Conservation (phyloP, 768 basidiomycete species). For the Lactarius trivialis region DNA sequence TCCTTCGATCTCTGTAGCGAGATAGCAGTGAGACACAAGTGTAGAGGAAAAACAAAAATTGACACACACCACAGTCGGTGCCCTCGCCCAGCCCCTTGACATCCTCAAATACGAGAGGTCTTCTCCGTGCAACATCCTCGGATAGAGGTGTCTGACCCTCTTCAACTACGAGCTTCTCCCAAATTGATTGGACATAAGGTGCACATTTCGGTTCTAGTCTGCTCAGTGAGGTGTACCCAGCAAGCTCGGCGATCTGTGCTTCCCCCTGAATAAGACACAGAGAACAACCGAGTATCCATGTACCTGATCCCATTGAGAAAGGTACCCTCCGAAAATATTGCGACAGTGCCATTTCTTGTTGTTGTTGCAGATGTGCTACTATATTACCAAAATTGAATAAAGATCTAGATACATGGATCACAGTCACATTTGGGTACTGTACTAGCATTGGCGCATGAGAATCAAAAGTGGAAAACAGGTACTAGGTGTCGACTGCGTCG, state of each 20-base stretch:
- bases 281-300: background rate
- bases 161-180: slow-evolving; percentile 46
- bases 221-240: slow-evolving; percentile 63
- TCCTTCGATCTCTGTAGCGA: background rate
- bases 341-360: slow-evolving; percentile 53
- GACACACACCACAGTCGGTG: slow-evolving; percentile 58
- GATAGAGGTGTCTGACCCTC: slow-evolving; percentile 48
- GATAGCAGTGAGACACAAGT: background rate
- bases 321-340: slow-evolving; percentile 83
- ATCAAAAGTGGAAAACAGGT: too few species aligned
- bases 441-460: too few species aligned
- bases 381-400: too few species aligned
- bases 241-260: slow-evolving; percentile 65
- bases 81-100: slow-evolving; percentile 71
- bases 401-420: too few species aligned
- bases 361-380: background rate
- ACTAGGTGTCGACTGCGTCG: too few species aligned
- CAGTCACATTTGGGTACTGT: too few species aligned
- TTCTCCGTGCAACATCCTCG: slow-evolving; percentile 47
- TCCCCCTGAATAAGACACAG: slow-evolving; percentile 6
- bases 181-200: slow-evolving; percentile 58
- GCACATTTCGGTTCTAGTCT: slow-evolving; percentile 63
- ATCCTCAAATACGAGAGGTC: slow-evolving; percentile 49
- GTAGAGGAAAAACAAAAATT: background rate
- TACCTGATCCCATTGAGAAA: slow-evolving; percentile 82